These are phyloP conservation scores for Aspergillus taichungensis DNA, from an alignment of 495 filamentous ascomycete genomes.

Conservation along the genomic window DNA sequence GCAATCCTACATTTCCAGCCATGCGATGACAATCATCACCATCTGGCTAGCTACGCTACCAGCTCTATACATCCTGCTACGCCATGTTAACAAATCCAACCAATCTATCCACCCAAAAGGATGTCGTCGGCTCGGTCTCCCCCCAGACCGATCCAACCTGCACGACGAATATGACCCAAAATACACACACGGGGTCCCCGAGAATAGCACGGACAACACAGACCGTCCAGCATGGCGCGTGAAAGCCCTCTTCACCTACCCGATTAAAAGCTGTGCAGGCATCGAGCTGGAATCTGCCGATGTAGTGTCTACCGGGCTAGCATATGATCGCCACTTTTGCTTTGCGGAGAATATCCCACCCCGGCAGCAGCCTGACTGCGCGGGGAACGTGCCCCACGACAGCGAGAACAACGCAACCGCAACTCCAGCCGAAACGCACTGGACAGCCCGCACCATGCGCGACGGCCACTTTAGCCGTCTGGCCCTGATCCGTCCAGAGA, in stretches of 20 bases:
- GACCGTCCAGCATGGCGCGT: conserved; percentile 43
- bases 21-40: too few relatives aligned
- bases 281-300: conserved; percentile 63
- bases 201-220: conserved; percentile 4
- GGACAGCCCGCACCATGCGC: conserved; percentile 65
- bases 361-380: conserved; percentile 19
- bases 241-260: conserved; percentile 79
- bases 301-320: conserved; percentile 62
- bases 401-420: conserved; percentile 24
- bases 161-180: conserved; percentile 29
- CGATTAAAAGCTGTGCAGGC: conserved; percentile 77
- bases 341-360: conserved; percentile 59
- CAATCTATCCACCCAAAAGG: conserved; percentile 12
- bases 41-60: too few relatives aligned
- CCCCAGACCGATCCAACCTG: conserved; percentile 22
- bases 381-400: conserved; percentile 3
- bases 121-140: conserved; percentile 29
- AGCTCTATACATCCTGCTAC: background rate
- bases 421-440: conserved; percentile 45
- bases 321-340: conserved; percentile 78
- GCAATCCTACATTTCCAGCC: too few relatives aligned
- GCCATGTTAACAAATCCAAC: background rate
- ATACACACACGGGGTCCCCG: conserved; percentile 20
- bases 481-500: conserved; percentile 63
- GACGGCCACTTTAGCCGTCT: conserved; percentile 65